Evolutionary conservation across 2,329 filamentous ascomycete species (phyloP).

Genomic region (Colletotrichum spaethianum): DNA sequence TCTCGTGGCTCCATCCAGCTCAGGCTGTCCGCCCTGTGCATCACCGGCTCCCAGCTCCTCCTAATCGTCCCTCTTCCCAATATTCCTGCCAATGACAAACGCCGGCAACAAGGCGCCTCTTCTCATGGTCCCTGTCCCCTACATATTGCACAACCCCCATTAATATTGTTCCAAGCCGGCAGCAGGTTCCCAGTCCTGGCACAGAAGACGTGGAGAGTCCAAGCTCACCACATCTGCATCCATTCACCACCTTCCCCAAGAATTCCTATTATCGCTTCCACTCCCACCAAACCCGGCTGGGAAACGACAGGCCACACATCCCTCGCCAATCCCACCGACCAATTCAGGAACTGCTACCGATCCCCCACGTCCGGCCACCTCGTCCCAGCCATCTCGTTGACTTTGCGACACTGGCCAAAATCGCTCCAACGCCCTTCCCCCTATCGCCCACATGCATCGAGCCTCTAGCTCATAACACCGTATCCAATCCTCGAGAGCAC

Average conservation of each 20-base stretch:
- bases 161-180: constrained; percentile 33
- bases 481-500: constrained; percentile 15
- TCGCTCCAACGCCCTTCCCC: neutral
- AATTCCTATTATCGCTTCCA: constrained; percentile 16
- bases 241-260: constrained; percentile 8
- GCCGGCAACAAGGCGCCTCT: constrained; percentile 25
- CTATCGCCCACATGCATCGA: constrained; percentile 24
- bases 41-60: neutral
- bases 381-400: constrained; percentile 27
- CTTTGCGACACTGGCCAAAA: constrained; percentile 3
- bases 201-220: constrained; percentile 27
- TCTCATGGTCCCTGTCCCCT: constrained; percentile 9
- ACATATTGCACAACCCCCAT: constrained; percentile 18
- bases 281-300: constrained; percentile 5
- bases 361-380: constrained; percentile 25
- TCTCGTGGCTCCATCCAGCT: constrained; percentile 12
- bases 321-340: constrained; percentile 34
- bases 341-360: constrained; percentile 21
- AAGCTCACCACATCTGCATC: constrained; percentile 28
- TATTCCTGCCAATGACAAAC: constrained; percentile 8
- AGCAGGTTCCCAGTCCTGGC: constrained; percentile 19
- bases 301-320: constrained; percentile 28
- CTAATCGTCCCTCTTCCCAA: neutral
- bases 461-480: constrained; percentile 25
- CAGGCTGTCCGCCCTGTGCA: neutral